phyloP scores from a whole-genome alignment of 148 eudicot species.

The Tetragonia tetragonoides region DNA sequence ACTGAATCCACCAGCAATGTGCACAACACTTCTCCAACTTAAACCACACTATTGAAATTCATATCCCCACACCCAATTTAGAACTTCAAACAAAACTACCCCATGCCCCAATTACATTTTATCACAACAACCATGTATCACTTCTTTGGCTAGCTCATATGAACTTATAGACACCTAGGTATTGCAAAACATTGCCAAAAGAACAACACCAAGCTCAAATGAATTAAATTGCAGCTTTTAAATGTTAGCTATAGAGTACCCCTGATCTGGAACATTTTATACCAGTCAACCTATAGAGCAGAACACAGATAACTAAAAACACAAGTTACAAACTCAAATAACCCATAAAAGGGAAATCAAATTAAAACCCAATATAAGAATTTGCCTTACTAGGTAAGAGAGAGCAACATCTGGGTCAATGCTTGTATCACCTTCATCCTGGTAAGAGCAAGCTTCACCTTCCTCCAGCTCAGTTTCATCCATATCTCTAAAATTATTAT shows the following conservation, averaged over 20 bases:
- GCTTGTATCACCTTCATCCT: constrained; percentile 48
- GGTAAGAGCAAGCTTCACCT: constrained; percentile 73
- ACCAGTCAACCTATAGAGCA: constrained; percentile 6
- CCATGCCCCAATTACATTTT: neutral
- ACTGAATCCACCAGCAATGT: constrained; percentile 1
- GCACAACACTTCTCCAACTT: neutral
- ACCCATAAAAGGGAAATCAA: neutral
- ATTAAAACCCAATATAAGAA: neutral
- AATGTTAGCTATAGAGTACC: neutral
- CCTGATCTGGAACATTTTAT: constrained; percentile 23
- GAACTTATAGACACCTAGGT: neutral
- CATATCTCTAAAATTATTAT: constrained; percentile 47
- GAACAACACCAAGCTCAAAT: constrained; percentile 8
- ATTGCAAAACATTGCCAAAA: neutral
- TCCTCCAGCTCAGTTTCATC: constrained; percentile 78
- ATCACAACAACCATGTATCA: neutral
- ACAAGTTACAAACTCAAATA: constrained; percentile 1
- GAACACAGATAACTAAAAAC: neutral
- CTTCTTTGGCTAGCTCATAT: neutral
- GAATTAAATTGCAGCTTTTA: neutral
- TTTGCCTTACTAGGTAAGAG: constrained; percentile 72
- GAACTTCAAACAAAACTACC: constrained; percentile 6
- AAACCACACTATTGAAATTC: neutral
- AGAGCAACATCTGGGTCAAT: constrained; percentile 93
- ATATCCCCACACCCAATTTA: neutral